phyloP scores from a whole-genome alignment of 345 rosid genomes.

The Brassica napus region DNA sequence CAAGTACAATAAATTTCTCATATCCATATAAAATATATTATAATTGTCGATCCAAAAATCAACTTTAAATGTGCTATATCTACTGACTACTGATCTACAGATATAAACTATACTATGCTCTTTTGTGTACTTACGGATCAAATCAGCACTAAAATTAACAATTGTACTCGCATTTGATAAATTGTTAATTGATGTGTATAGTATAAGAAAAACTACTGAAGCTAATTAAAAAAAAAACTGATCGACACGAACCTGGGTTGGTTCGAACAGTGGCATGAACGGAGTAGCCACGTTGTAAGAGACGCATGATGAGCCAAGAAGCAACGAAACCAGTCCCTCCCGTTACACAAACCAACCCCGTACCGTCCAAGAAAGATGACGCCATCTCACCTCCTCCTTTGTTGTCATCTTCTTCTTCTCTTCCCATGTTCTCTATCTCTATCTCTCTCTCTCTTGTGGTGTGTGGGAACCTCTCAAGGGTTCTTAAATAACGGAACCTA shows the following conservation, averaged over 20 bases:
- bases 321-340: constrained; percentile 59
- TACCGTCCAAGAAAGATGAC: constrained; percentile 28
- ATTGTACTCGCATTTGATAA: neutral
- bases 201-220: neutral
- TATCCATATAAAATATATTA: constrained; percentile 11
- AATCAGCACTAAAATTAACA: constrained; percentile 1
- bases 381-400: constrained; percentile 27
- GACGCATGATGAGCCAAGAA: constrained; percentile 61
- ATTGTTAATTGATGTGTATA: neutral
- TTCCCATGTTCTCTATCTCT: constrained; percentile 20
- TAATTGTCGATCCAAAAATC: constrained; percentile 30
- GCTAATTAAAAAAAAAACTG: neutral
- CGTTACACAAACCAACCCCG: constrained; percentile 54
- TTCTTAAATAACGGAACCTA: constrained; percentile 47
- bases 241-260: constrained; percentile 31
- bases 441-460: constrained; percentile 28
- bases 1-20: constrained; percentile 38
- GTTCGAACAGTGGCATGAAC: constrained; percentile 56
- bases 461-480: constrained; percentile 36
- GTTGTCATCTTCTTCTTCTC: constrained; percentile 31
- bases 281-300: constrained; percentile 52
- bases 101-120: neutral
- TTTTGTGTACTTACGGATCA: neutral
- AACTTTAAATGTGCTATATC: constrained; percentile 28
- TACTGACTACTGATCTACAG: neutral